These are phyloP conservation scores for Beta lomatogona DNA, from an alignment of 179 eudicot species.

Conservation along the genomic window DNA sequence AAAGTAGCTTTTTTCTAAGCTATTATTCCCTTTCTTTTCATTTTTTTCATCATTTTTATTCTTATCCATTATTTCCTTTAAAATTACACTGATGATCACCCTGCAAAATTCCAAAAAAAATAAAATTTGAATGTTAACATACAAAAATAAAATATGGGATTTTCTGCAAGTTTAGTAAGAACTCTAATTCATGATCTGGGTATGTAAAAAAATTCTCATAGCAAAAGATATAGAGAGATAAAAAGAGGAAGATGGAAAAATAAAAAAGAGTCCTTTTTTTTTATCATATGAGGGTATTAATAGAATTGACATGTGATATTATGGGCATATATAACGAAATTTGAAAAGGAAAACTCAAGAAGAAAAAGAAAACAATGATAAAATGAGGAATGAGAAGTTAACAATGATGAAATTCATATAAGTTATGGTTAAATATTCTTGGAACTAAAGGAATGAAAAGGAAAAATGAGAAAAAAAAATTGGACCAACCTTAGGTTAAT, in stretches of 20 bases:
- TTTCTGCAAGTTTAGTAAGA: background rate
- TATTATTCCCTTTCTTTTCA: background rate
- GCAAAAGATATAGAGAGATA: too few relatives aligned
- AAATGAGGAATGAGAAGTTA: background rate
- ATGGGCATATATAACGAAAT: too few relatives aligned
- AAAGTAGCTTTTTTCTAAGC: slow-evolving; percentile 62
- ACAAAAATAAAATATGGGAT: background rate
- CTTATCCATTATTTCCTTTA: slow-evolving; percentile 6
- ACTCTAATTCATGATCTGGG: background rate
- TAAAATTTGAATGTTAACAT: background rate
- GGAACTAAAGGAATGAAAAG: background rate
- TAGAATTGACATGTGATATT: too few relatives aligned
- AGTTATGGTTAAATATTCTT: background rate
- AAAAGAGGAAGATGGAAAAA: too few relatives aligned
- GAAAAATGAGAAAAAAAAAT: background rate
- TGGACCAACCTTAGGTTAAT: slow-evolving; percentile 2
- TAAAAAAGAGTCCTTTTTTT: too few relatives aligned
- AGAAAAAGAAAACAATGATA: background rate
- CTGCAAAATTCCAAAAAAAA: background rate
- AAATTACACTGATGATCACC: background rate
- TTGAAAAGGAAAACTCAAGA: background rate
- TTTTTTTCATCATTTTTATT: background rate
- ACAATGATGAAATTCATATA: background rate
- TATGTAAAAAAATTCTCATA: too few relatives aligned
- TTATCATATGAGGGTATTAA: too few relatives aligned